Conservation (phyloP, 2,329 filamentous ascomycete species). For the Ampelomyces quisqualis region DNA sequence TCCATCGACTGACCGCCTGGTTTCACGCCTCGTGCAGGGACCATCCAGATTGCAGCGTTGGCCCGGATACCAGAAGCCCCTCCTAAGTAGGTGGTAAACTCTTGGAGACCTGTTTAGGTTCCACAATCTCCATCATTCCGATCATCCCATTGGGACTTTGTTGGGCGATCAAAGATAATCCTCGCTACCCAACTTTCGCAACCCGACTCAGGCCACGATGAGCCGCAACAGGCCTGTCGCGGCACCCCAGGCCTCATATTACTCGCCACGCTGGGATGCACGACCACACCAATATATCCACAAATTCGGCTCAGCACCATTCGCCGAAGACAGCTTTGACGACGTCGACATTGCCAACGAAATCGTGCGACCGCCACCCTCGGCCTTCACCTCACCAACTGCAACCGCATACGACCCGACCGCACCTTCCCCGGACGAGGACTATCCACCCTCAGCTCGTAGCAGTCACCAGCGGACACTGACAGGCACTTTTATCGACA, state of each 20-base stretch:
- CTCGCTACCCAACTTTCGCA: slow-evolving; percentile 20
- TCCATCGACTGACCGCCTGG: slow-evolving; percentile 3
- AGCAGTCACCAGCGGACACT: slow-evolving; percentile 37
- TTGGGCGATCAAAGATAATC: slow-evolving; percentile 21
- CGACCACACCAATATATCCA: slow-evolving; percentile 18
- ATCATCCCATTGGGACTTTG: slow-evolving; percentile 19
- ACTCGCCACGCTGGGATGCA: slow-evolving; percentile 28
- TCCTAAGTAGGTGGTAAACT: too few species aligned
- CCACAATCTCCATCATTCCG: slow-evolving; percentile 8
- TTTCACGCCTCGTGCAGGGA: not conserved
- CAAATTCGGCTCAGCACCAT: not conserved
- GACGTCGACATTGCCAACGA: slow-evolving; percentile 35
- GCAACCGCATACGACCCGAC: slow-evolving; percentile 39
- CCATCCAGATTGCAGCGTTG: slow-evolving; percentile 12
- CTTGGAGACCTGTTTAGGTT: slow-evolving; percentile 7
- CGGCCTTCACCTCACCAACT: slow-evolving; percentile 32
- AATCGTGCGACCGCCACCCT: slow-evolving; percentile 36
- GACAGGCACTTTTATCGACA: slow-evolving; percentile 42
- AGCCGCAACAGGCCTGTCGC: slow-evolving; percentile 19
- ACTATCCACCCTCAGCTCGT: slow-evolving; percentile 23
- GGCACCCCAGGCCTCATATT: slow-evolving; percentile 28
- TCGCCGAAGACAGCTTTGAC: slow-evolving; percentile 25
- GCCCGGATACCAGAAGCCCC: not conserved
- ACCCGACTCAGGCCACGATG: slow-evolving; percentile 20
- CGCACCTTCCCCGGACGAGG: slow-evolving; percentile 30